Percentiles rank a stretch among this genome's conserved stretches.
phyloP scores from a whole-genome alignment of 108 stramenopile genomes.

The Pseudonitzschia multiseries region DNA sequence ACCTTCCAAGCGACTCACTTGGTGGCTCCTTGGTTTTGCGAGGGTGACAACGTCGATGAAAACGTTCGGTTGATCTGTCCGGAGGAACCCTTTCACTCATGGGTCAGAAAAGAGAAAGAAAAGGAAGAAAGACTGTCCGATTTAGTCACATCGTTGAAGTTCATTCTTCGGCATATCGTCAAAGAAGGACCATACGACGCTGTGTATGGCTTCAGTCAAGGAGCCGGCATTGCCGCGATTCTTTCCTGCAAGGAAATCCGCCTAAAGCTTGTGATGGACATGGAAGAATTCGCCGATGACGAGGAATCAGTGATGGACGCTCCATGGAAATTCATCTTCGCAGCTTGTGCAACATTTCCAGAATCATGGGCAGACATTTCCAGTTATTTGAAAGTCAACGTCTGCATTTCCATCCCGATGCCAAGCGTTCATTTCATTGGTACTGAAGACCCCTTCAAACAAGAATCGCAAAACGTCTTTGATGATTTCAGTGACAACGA shows the following conservation, averaged over 20 bases:
- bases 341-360: conserved; percentile 16
- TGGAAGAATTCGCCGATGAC: background rate
- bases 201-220: conserved; percentile 29
- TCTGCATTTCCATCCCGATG: background rate
- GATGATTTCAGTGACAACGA: background rate
- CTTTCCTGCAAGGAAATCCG: conserved; percentile 10
- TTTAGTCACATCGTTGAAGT: background rate
- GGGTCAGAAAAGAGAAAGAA: background rate
- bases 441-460: conserved; percentile 3
- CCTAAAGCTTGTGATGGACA: background rate
- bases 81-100: background rate
- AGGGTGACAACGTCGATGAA: background rate
- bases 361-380: background rate
- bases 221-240: conserved; percentile 17
- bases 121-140: background rate
- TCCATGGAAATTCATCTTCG: conserved; percentile 28
- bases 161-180: background rate
- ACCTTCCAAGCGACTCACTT: background rate
- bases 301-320: background rate
- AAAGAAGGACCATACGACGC: conserved; percentile 8
- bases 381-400: background rate
- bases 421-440: conserved; percentile 18
- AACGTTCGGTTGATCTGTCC: background rate
- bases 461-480: background rate
- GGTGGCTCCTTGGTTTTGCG: background rate